phyloP scores from a whole-genome alignment of 768 basidiomycete species.

The Hygrophorus pudorinus region DNA sequence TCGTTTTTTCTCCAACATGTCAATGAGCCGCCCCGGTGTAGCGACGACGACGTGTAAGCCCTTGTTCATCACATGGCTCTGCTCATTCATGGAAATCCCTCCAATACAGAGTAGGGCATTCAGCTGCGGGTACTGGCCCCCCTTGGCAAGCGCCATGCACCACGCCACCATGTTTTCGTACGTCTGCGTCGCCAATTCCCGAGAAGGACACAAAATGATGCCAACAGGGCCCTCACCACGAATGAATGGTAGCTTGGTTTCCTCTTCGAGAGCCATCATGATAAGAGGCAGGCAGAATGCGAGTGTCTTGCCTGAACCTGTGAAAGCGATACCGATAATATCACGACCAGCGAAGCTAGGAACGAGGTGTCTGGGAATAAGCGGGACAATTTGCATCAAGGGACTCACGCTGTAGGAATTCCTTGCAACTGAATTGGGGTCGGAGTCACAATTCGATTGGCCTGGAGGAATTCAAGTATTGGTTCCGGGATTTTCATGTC shows the following conservation, averaged over 20 bases:
- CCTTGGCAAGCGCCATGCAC: slow-evolving; percentile 73
- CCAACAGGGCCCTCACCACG: slow-evolving; percentile 97
- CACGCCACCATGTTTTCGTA: slow-evolving; percentile 89
- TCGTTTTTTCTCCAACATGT: slow-evolving; percentile 94
- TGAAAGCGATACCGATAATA: slow-evolving; percentile 98
- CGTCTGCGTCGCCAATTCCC: slow-evolving; percentile 94
- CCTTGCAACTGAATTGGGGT: slow-evolving; percentile 98
- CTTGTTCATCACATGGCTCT: slow-evolving; percentile 81
- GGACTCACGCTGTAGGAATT: slow-evolving; percentile 81
- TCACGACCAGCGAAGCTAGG: slow-evolving; percentile 87
- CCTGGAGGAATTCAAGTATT: slow-evolving; percentile 73
- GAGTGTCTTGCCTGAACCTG: slow-evolving; percentile 98
- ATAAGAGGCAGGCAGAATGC: slow-evolving; percentile 96
- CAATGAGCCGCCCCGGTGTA: slow-evolving; percentile 92
- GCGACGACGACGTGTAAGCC: slow-evolving; percentile 95
- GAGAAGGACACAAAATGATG: slow-evolving; percentile 90
- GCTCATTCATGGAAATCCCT: slow-evolving; percentile 98
- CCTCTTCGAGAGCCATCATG: slow-evolving; percentile 94
- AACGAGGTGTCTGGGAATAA: slow-evolving; percentile 13
- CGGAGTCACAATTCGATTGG: slow-evolving; percentile 76
- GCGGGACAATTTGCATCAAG: slow-evolving; percentile 3
- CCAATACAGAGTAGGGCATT: slow-evolving; percentile 92
- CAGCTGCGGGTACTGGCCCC: slow-evolving; percentile 73
- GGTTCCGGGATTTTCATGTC: slow-evolving; percentile 98
- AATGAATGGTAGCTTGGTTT: slow-evolving; percentile 78